Evolutionary conservation across 805 yeast genomes (phyloP).

Genomic region (Candida manassasensis): DNA sequence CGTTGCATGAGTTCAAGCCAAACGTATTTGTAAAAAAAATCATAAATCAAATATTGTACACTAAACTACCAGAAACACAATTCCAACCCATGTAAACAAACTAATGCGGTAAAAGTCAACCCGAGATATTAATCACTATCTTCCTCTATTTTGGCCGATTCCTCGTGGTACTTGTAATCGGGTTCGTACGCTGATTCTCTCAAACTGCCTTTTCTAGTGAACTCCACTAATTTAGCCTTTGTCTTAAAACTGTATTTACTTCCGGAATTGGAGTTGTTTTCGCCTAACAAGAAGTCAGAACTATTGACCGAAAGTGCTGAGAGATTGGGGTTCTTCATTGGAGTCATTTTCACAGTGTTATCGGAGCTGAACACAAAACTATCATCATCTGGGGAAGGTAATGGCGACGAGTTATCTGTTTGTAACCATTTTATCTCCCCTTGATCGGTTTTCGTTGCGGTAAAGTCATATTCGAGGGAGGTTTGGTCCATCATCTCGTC

Average conservation of each 20-base stretch:
- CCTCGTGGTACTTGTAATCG: slow-evolving; percentile 24
- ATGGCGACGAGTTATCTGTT: slow-evolving; percentile 7
- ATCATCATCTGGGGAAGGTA: slow-evolving; percentile 12
- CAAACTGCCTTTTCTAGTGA: slow-evolving; percentile 41
- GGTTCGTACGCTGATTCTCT: slow-evolving; percentile 36
- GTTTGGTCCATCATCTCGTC: slow-evolving; percentile 13
- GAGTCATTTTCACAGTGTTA: slow-evolving; percentile 4
- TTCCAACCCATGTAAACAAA: too few species aligned
- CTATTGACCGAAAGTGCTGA: slow-evolving; percentile 18
- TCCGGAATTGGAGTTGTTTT: slow-evolving; percentile 1
- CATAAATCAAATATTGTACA: too few species aligned
- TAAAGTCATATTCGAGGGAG: slow-evolving; percentile 25
- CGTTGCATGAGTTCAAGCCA: too few species aligned
- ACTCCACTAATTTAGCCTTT: slow-evolving; percentile 44
- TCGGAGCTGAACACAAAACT: slow-evolving; percentile 5
- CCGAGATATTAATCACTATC: slow-evolving; percentile 22
- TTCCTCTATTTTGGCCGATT: slow-evolving; percentile 31
- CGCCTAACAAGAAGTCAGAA: slow-evolving; percentile 10
- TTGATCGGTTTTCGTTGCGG: slow-evolving; percentile 20
- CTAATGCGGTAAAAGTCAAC: too few species aligned
- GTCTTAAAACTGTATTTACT: neutral
- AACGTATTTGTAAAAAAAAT: too few species aligned
- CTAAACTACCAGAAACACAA: too few species aligned
- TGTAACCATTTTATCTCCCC: slow-evolving; percentile 31
- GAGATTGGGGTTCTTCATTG: slow-evolving; percentile 14